Evolutionary conservation across 306 rosid species (phyloP), one percentile per base, ranked within the genome.

Genomic region (Lotus japonicus): DNA sequence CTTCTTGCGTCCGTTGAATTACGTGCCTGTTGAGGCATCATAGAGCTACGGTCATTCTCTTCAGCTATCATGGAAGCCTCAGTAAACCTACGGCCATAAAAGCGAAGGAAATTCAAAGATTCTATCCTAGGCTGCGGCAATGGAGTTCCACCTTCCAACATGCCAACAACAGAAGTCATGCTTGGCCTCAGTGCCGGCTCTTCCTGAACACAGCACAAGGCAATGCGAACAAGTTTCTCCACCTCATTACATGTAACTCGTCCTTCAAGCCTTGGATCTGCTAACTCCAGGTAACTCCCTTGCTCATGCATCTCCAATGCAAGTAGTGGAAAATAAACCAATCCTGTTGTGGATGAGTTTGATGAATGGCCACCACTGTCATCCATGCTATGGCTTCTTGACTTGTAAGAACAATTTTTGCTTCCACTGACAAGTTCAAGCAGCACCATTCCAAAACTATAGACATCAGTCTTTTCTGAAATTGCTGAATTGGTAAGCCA

Each of bases 271-370:
- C 92, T 85, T 42, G 71, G 82, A 53, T 92, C 97, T 31, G 83
- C 96, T 53, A 90, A 85, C 65, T 92, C 97, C 70, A 85, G 70
- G 80, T 92, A 86, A 76, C 44, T 84, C 67, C 81, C 78, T 54
- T 84, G 87, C 70, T 89, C 97, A 58, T 92, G 97, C 97, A 90
- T 92, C 75, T 92, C 96, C 14, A 92, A 78, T 8, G 96, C 98
- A 68, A 80, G 66, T 5, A 92, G 66, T 0, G 98, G 98, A 73
- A 86, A 92, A 76, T 92, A 92, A 79, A 85, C 81, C 58, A 77
- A 74, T 52, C 61, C 96, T 9, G 77, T 12, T 12, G 77, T 68
- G 2, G 96, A 80, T 46, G 94, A 86, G 28, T 79, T 49, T 10
- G 86, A 77, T 15, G 89, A 89, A 56, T 75, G 52, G 2, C 85